phyloP scores from a whole-genome alignment of 2,329 filamentous ascomycete genomes.

The Seiridium cupressi region DNA sequence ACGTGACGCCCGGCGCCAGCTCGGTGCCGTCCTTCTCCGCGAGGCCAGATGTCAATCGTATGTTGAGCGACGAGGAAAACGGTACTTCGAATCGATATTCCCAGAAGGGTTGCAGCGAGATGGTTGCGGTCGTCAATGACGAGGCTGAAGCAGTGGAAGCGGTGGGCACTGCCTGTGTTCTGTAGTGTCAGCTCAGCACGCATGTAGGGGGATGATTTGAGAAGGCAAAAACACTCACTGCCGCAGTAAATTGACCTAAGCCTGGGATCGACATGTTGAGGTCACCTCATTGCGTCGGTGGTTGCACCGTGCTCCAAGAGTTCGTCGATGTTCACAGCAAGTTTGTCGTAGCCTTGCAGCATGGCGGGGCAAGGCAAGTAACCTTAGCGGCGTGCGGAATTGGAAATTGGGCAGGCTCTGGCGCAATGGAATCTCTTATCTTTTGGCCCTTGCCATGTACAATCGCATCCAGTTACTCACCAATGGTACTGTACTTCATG shows the following conservation, averaged over 20 bases:
- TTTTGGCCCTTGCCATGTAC: too few relatives aligned
- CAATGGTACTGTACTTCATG: too few relatives aligned
- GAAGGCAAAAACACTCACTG: conserved; percentile 39
- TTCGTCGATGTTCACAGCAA: neutral
- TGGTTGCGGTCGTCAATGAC: conserved; percentile 39
- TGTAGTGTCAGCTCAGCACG: too few relatives aligned
- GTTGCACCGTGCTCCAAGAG: neutral
- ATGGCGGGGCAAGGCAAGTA: neutral
- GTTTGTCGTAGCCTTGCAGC: conserved; percentile 2
- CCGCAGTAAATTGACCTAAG: conserved; percentile 64
- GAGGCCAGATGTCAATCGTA: conserved; percentile 72
- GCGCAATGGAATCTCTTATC: too few relatives aligned
- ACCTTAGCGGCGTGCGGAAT: too few relatives aligned
- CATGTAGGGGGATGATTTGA: conserved; percentile 9
- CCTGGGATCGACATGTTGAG: conserved; percentile 69
- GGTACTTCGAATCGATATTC: conserved; percentile 81
- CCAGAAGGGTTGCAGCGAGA: conserved; percentile 59
- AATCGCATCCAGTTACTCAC: too few relatives aligned
- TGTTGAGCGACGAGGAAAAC: conserved; percentile 37
- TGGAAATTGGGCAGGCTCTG: too few relatives aligned
- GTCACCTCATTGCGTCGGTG: conserved; percentile 12
- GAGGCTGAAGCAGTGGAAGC: conserved; percentile 28
- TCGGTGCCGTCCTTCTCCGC: conserved; percentile 96
- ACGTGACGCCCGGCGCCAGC: conserved; percentile 75
- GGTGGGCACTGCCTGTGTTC: conserved; percentile 16